Evolutionary conservation across 768 basidiomycete species (phyloP), one percentile per base, ranked within the genome.

Genomic region (Terana coerulea): DNA sequence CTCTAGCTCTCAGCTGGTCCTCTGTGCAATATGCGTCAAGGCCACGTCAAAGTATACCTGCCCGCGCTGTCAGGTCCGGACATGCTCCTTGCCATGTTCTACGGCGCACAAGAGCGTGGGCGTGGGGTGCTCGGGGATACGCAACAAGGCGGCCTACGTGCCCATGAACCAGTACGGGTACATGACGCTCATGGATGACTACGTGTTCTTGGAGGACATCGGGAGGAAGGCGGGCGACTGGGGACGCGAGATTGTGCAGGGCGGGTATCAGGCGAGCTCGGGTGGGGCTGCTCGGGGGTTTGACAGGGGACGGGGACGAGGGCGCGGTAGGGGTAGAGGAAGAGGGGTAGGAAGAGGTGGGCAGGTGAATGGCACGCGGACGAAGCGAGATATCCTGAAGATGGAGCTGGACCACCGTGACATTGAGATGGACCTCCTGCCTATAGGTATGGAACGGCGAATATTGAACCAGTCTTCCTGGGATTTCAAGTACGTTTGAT

Each of bases 161-260:
- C 80, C 87, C 11, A 86, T 94, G 82, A 92, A 90, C 59, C 64
- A 81, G 59, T 95, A 92, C 61, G 79, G 81, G 4, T 91, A 88
- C 80, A 90, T 91, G 8, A 77, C 79, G 24, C 86, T 95, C 84
- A 88, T 92, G 84, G 79, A 85, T 59, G 94, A 97, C 69, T 97
- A 93, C 65, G 74, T 75, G 35, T 94, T 84, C 64, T 73, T 97
- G 57, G 94, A 97, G 69, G 88, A 91, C 15, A 67, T 92, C 26
- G 82, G 88, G 19, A 70, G 93, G 57, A 83, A 78, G 58, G 83
- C 87, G n/a, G 73, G 75, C 19, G 81, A 79, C 11, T 89, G 86
- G 84, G 91, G 86, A 0, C 66, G 70, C 59, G 80, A 90, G 61
- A 87, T 91, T 53, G 76, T 76, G 55, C 72, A 73, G 46, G 79